Evolutionary conservation across 2,329 filamentous ascomycete species (phyloP), one percentile per base, ranked within the genome.

Genomic region (Monilinia fructicola): DNA sequence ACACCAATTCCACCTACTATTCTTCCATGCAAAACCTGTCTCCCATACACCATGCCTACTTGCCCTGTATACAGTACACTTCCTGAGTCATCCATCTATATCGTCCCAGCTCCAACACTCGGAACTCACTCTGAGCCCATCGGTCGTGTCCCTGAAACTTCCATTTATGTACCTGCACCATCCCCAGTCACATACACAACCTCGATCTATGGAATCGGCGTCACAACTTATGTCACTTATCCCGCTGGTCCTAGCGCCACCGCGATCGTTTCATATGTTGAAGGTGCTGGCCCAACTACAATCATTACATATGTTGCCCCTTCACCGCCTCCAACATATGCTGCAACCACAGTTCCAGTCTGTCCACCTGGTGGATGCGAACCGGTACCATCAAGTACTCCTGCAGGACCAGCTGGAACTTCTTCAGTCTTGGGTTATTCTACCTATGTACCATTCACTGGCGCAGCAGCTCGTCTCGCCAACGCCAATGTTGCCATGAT

Each of bases 41-140:
- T 68, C 11, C 68, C 67, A 62, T 69, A 69, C 21, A 69, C 67
- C 3, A 56, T 69, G 42, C 64, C 68, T 7, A 69, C 68, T 18
- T 69, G 64, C 35, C 68, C 68, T 14, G 67, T 54, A 21, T 68
- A 67, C 56, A 66, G 60, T 4, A 59, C 62, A n/a, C 53, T 65
- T 7, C 40, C 62, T 23, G 21, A 28, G 18, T 65, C 53, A 10
- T 65, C 54, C 2, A n/a, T 65, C 42, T 65, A 65, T 7, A 48
- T 59, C n/a, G 42, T 65, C 3, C 62, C 62, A 11, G 62, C 31
- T 2, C 62, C 62, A 26, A 65, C 54, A 4, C 35, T 58, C 2
- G 62, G 62, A 5, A 59, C 42, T 46, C 62, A 65, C 42, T 56
- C 54, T 5, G 53, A 65, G n/a, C 28, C 60, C 18, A 23, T 21